Evolutionary conservation across 192 early-diverging fungal species (phyloP).

Genomic region (Coemansia asiatica): DNA sequence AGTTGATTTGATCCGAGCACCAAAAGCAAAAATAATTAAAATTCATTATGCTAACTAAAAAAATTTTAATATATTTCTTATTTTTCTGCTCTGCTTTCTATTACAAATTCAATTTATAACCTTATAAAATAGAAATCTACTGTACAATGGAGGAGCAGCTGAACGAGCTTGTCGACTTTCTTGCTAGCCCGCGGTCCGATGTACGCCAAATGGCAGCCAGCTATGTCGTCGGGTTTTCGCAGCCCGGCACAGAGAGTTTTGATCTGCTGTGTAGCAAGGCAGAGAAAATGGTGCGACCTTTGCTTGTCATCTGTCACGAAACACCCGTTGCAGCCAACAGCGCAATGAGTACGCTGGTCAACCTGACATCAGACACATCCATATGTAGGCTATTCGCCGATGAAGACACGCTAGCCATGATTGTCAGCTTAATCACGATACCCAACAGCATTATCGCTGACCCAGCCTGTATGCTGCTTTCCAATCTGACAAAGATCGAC

Average conservation of each 20-base stretch:
- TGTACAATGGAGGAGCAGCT: slow-evolving; percentile 51
- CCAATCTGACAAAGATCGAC: slow-evolving; percentile 83
- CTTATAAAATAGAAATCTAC: neutral
- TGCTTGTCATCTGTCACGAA: slow-evolving; percentile 70
- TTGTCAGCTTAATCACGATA: slow-evolving; percentile 68
- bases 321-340: slow-evolving; percentile 79
- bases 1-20: neutral
- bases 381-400: slow-evolving; percentile 68
- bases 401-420: slow-evolving; percentile 67
- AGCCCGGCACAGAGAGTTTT: slow-evolving; percentile 60
- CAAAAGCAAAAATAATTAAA: neutral
- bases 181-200: slow-evolving; percentile 72
- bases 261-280: slow-evolving; percentile 61
- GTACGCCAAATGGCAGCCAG: slow-evolving; percentile 80
- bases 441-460: slow-evolving; percentile 74
- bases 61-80: neutral
- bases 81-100: neutral
- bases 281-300: slow-evolving; percentile 62
- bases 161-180: slow-evolving; percentile 68
- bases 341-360: slow-evolving; percentile 79
- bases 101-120: neutral
- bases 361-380: slow-evolving; percentile 69
- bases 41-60: neutral
- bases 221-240: slow-evolving; percentile 72
- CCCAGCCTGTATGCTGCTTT: slow-evolving; percentile 78